Evolutionary conservation across 495 filamentous ascomycete genomes (phyloP).

Genomic region (Xylaria grammica): DNA sequence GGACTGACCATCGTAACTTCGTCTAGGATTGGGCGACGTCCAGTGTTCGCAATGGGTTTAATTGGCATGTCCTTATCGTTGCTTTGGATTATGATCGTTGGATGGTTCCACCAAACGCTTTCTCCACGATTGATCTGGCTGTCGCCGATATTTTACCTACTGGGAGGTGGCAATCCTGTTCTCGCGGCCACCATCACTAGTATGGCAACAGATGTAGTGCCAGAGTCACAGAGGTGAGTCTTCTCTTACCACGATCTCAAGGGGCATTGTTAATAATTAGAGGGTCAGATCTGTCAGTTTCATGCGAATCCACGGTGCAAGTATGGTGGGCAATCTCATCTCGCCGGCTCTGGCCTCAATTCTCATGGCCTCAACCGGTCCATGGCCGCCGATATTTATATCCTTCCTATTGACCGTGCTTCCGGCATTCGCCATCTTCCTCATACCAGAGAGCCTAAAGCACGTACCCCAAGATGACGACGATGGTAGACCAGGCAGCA

Average conservation of each 20-base stretch:
- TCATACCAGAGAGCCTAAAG: slow-evolving; percentile 55
- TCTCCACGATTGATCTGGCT: slow-evolving; percentile 60
- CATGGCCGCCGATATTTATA: slow-evolving; percentile 58
- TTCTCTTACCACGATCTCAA: neutral
- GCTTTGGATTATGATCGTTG: slow-evolving; percentile 43
- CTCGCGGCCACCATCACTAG: slow-evolving; percentile 58
- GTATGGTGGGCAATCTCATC: slow-evolving; percentile 56
- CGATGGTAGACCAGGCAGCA: neutral
- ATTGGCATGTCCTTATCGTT: slow-evolving; percentile 42
- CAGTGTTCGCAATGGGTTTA: slow-evolving; percentile 43
- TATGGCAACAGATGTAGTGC: slow-evolving; percentile 63
- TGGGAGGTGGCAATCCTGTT: slow-evolving; percentile 61
- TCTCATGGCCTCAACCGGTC: slow-evolving; percentile 62
- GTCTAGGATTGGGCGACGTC: slow-evolving; percentile 53
- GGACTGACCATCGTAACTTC: slow-evolving; percentile 16
- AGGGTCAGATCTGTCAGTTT: slow-evolving; percentile 51
- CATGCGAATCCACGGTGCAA: slow-evolving; percentile 53
- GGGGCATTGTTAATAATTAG: neutral
- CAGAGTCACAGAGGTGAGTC: slow-evolving; percentile 56
- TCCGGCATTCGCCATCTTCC: slow-evolving; percentile 35
- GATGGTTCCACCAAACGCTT: slow-evolving; percentile 48
- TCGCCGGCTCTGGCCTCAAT: slow-evolving; percentile 59
- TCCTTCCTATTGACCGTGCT: slow-evolving; percentile 29
- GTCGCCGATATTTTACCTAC: slow-evolving; percentile 54
- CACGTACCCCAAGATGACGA: neutral